Base-by-base conservation (phyloP, 2,329 filamentous ascomycete genomes). In the Aspergillus arachidicola region DNA sequence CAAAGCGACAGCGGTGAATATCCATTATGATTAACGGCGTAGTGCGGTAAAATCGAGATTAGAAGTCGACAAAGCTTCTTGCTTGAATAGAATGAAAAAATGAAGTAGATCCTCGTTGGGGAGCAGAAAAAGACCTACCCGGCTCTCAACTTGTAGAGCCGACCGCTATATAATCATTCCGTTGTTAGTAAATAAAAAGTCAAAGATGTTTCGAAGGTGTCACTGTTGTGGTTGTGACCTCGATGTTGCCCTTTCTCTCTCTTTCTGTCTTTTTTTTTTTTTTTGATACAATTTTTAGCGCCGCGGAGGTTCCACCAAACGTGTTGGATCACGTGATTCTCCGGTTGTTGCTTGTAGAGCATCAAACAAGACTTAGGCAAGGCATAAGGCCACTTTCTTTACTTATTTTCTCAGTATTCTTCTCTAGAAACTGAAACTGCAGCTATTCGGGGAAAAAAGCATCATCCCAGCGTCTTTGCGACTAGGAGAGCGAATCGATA, bases 1-100 rank as follows among this genome's bases (percentile, higher is more conserved):
- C 91, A 81, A 99, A 99, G 75, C 95, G 92, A 76, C 94, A 96
- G 73, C 95, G 92, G 83, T 99, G 95, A 76, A 99, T 90, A 81
- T 98, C 94, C 94, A 98, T 97, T 64, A 51, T 74, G 63, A 32
- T 51, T 51, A 61, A 59, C 11, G 34, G 26, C 54, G 45, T 50
- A 23, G 51, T 59, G 62, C 43, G 28, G 60, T 57, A 55, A 48
- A 38, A 61, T 62, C 58, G 23, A 34, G 43, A 48, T 54, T 55
- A 57, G 57, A 59, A 59, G 43, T 66, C 57, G 51, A 67, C 50
- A 57, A 63, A 55, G 28, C 30, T 45, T 57, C 23, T 57, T 51
- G 32, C 21, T 16, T 41, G 28, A 41, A 55, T 36, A 2, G 32
- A 34, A 48, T 43, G 46, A 34, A 43, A 48, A 57, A 51, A 28